Conservation (phyloP, 2,329 filamentous ascomycete genomes). For the Botryotinia globosa region DNA sequence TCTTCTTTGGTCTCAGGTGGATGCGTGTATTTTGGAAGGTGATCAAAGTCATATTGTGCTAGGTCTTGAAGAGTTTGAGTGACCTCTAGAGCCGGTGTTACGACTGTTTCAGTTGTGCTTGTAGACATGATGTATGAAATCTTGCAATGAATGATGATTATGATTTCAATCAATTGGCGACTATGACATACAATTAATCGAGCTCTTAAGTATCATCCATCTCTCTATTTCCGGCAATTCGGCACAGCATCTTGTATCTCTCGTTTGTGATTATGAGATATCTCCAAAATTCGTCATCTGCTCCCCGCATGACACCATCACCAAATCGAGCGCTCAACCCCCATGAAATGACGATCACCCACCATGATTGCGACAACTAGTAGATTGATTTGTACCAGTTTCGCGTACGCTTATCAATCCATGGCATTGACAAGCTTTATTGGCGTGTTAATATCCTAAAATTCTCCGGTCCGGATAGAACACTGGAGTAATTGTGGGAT, state of each 20-base stretch:
- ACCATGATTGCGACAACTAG: not conserved
- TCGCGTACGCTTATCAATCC: not conserved
- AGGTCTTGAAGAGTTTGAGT: slow-evolving; percentile 25
- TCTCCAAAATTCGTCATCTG: slow-evolving; percentile 24
- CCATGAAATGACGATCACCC: not conserved
- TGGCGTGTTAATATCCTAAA: not conserved
- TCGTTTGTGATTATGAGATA: not conserved
- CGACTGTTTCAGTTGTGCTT: slow-evolving; percentile 24
- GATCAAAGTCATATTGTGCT: slow-evolving; percentile 29
- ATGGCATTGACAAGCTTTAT: not conserved
- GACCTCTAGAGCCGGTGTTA: not conserved
- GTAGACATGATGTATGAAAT: slow-evolving; percentile 23
- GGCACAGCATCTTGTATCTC: not conserved
- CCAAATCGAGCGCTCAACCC: not conserved
- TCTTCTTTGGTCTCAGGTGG: slow-evolving; percentile 48
- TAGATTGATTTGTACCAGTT: not conserved
- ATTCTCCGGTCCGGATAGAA: not conserved
- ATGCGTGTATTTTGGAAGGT: slow-evolving; percentile 44
- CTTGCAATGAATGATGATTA: not conserved
- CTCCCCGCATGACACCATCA: slow-evolving; percentile 28
- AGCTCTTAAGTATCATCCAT: not conserved
- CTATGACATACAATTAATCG: not conserved
- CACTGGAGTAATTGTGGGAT: not conserved
- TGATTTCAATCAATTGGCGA: not conserved
- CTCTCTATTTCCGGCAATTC: not conserved